These are phyloP conservation scores for Raddia distichophylla DNA, from an alignment of 176 grass and related monocot genomes.

Conservation along the genomic window DNA sequence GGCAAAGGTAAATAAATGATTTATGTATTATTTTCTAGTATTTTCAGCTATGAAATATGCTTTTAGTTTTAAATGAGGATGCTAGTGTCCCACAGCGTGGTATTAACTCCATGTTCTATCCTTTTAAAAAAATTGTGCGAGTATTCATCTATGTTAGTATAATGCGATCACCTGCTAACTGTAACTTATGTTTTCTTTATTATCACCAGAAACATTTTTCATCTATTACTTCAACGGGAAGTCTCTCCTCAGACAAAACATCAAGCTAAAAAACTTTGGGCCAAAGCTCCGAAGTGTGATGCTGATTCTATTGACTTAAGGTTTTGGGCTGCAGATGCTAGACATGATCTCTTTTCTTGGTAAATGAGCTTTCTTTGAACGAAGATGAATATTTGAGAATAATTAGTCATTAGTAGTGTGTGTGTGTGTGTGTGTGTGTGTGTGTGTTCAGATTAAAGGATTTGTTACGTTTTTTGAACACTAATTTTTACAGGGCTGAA, in stretches of 20 bases:
- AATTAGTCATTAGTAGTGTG: not conserved
- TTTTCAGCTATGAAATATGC: not conserved
- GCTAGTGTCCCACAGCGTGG: too few species aligned
- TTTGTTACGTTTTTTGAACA: not conserved
- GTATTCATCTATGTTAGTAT: not conserved
- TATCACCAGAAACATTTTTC: slow-evolving; percentile 74
- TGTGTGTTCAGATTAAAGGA: too few species aligned
- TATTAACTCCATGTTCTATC: too few species aligned
- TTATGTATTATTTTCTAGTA: slow-evolving; percentile 13
- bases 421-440: too few species aligned
- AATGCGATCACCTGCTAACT: slow-evolving; percentile 30
- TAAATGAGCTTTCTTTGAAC: slow-evolving; percentile 43
- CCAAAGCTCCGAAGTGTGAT: slow-evolving; percentile 38
- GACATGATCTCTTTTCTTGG: slow-evolving; percentile 85
- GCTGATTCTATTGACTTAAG: slow-evolving; percentile 43
- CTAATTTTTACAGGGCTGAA: slow-evolving; percentile 73
- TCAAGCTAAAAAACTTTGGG: slow-evolving; percentile 75
- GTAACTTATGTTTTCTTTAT: slow-evolving; percentile 21
- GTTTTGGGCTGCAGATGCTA: slow-evolving; percentile 59
- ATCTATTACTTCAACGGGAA: slow-evolving; percentile 81
- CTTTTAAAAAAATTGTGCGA: too few species aligned
- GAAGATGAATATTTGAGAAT: not conserved
- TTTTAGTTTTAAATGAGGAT: not conserved
- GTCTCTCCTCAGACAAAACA: slow-evolving; percentile 78
- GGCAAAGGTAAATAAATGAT: slow-evolving; percentile 27